phyloP scores from a whole-genome alignment of 2,329 filamentous ascomycete genomes.

The Penicillium capsulatum region DNA sequence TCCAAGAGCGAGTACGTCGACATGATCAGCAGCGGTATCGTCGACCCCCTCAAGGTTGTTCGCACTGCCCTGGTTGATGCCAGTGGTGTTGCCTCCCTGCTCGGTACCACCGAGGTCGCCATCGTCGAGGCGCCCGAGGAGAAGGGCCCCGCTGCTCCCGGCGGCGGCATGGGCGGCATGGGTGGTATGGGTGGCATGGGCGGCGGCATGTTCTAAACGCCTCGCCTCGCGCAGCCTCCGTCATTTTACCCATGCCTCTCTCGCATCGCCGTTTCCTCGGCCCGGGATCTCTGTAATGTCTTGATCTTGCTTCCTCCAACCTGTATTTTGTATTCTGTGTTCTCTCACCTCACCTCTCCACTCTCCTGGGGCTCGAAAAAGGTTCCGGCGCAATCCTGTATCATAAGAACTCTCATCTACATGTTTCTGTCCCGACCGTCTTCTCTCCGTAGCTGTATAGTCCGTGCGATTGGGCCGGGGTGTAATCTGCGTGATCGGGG shows the following conservation, averaged over 20 bases:
- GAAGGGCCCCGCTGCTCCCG: conserved; percentile 61
- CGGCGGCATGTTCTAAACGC: conserved; percentile 60
- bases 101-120: conserved; percentile 96
- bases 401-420: conserved; percentile 18
- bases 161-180: conserved; percentile 49
- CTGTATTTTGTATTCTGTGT: conserved; percentile 23
- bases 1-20: conserved; percentile 97
- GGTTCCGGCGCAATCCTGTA: conserved; percentile 24
- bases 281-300: conserved; percentile 24
- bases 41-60: conserved; percentile 99
- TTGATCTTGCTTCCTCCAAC: conserved; percentile 23
- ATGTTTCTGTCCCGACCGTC: not conserved
- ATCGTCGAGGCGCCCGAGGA: conserved; percentile 95
- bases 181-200: conserved; percentile 62
- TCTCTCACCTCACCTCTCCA: conserved; percentile 16
- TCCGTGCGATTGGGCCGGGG: not conserved
- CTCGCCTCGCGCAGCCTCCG: conserved; percentile 11
- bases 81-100: conserved; percentile 90
- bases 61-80: conserved; percentile 93
- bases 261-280: conserved; percentile 33
- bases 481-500: not conserved
- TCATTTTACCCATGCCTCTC: conserved; percentile 24
- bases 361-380: conserved; percentile 20
- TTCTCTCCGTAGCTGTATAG: not conserved
- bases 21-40: conserved; percentile 95